These are phyloP conservation scores for Trichoderma asperellum DNA, from an alignment of 2,329 filamentous ascomycete species.

Conservation along the genomic window DNA sequence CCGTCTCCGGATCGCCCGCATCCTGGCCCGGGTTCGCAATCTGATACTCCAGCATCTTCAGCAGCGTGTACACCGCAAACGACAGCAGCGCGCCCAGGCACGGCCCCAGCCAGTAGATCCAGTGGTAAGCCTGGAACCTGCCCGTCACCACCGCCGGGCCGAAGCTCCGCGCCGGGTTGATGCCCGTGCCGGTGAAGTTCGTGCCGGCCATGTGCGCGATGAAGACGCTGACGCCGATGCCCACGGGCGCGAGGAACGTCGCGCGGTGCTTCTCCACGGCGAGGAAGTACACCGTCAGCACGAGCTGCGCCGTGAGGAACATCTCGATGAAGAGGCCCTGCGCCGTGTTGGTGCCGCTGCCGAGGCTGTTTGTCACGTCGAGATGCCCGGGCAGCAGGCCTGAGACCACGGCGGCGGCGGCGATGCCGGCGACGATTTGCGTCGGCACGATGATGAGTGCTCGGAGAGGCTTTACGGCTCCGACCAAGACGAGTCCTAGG, in stretches of 20 bases:
- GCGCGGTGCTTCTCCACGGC: conserved; percentile 74
- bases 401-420: conserved; percentile 60
- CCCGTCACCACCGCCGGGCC: conserved; percentile 51
- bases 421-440: conserved; percentile 63
- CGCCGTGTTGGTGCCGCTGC: conserved; percentile 52
- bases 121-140: conserved; percentile 52
- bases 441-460: conserved; percentile 56
- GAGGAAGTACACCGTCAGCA: conserved; percentile 69
- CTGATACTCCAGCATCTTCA: conserved; percentile 57
- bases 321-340: conserved; percentile 70
- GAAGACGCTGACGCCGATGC: conserved; percentile 73
- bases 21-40: conserved; percentile 57
- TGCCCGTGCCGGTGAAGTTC: conserved; percentile 52
- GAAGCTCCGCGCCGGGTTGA: conserved; percentile 57
- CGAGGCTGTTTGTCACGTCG: conserved; percentile 59
- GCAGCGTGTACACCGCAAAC: conserved; percentile 52
- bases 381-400: conserved; percentile 61
- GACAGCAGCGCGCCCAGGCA: conserved; percentile 54
- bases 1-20: conserved; percentile 25
- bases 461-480: conserved; percentile 57
- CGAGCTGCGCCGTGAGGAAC: conserved; percentile 66
- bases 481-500: conserved; percentile 60
- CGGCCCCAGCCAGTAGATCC: conserved; percentile 63
- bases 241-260: conserved; percentile 71
- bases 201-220: conserved; percentile 55